Evolutionary conservation across 176 grass and related monocot species (phyloP).

Genomic region (Paspalum vaginatum): DNA sequence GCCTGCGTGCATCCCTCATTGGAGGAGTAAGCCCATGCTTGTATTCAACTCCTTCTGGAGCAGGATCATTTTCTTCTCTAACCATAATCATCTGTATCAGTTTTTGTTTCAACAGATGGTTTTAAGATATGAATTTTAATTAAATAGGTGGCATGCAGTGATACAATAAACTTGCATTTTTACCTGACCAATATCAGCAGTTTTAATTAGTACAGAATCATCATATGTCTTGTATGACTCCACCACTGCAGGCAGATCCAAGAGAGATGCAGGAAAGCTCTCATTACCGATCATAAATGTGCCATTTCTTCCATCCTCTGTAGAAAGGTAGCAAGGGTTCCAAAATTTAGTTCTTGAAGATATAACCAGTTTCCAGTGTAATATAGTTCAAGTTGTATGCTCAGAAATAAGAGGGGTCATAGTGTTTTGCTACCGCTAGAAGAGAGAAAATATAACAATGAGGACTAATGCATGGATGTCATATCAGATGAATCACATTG

Average conservation of each 20-base stretch:
- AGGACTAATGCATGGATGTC: neutral
- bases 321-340: constrained; percentile 29
- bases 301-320: constrained; percentile 93
- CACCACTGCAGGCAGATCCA: constrained; percentile 79
- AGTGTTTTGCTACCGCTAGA: neutral
- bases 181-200: constrained; percentile 90
- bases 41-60: constrained; percentile 86
- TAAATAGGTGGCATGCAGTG: constrained; percentile 11
- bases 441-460: neutral
- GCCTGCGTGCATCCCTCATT: constrained; percentile 80
- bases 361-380: neutral
- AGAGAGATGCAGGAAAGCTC: constrained; percentile 74
- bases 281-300: constrained; percentile 87
- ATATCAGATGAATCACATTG: constrained; percentile 9
- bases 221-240: constrained; percentile 97
- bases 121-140: constrained; percentile 18
- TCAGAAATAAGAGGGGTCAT: constrained; percentile 10
- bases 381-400: neutral
- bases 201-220: constrained; percentile 87
- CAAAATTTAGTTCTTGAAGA: constrained; percentile 4
- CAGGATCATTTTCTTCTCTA: constrained; percentile 73
- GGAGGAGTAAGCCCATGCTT: constrained; percentile 93
- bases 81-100: constrained; percentile 81
- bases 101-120: constrained; percentile 22
- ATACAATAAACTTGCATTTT: neutral